These are phyloP conservation scores for Mrakia blollopis DNA, from an alignment of 768 basidiomycete species.

Conservation along the genomic window DNA sequence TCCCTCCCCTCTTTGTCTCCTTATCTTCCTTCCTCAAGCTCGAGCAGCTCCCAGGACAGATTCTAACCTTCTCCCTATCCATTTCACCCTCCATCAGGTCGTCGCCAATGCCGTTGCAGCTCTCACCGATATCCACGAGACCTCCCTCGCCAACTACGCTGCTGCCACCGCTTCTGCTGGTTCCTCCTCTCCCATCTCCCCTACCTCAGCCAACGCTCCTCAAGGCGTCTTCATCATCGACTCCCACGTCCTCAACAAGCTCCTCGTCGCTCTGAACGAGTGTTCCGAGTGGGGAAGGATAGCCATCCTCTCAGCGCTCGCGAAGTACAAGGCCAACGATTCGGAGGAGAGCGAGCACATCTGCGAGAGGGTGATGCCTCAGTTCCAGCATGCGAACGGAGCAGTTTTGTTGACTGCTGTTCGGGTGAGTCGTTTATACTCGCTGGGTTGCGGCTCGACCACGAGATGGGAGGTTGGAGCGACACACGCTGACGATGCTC, in stretches of 20 bases:
- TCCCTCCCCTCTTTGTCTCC: not conserved
- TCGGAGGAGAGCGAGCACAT: conserved; percentile 97
- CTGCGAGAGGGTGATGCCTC: conserved; percentile 95
- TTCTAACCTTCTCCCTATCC: not conserved
- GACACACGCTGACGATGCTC: not conserved
- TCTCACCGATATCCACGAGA: conserved; percentile 79
- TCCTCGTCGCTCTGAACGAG: conserved; percentile 91
- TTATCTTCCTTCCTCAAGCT: not conserved
- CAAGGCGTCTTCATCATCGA: conserved; percentile 67
- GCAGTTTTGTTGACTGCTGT: conserved; percentile 95
- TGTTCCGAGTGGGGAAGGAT: conserved; percentile 99
- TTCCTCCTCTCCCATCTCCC: conserved; percentile 5
- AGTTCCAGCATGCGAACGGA: conserved; percentile 96
- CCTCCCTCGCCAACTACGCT: conserved; percentile 33
- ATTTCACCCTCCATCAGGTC: conserved; percentile 50
- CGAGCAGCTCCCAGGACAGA: conserved; percentile 26
- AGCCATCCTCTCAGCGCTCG: conserved; percentile 78
- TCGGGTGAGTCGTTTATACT: conserved; percentile 54
- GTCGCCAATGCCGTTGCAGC: conserved; percentile 95
- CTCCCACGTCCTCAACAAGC: conserved; percentile 72
- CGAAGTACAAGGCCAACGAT: conserved; percentile 75
- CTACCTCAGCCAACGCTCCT: conserved; percentile 31
- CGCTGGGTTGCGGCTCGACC: conserved; percentile 76
- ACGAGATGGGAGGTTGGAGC: not conserved
- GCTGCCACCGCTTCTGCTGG: not conserved